phyloP scores from a whole-genome alignment of 2,329 filamentous ascomycete species.

The Beauveria rudraprayagi region DNA sequence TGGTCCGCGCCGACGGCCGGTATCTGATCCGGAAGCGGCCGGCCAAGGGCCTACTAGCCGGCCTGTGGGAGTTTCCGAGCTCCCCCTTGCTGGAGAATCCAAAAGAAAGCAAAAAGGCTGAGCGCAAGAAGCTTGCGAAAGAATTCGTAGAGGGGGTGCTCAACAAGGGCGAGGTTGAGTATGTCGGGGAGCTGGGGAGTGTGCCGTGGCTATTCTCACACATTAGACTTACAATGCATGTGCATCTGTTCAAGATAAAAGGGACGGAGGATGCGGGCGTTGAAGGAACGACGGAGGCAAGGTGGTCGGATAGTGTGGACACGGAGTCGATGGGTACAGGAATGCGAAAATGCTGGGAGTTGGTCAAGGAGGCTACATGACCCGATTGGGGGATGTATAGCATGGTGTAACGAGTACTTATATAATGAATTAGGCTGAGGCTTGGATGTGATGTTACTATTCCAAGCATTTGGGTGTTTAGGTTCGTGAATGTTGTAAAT shows the following conservation, averaged over 20 bases:
- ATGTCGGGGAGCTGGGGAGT: conserved; percentile 37
- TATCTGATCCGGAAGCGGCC: conserved; percentile 45
- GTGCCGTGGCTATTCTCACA: conserved; percentile 53
- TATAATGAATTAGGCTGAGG: not conserved
- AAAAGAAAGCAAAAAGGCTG: conserved; percentile 14
- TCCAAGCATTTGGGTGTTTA: not conserved
- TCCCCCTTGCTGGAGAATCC: conserved; percentile 23
- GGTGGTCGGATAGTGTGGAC: conserved; percentile 33
- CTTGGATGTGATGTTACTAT: not conserved
- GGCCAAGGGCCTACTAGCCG: conserved; percentile 45
- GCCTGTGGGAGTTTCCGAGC: conserved; percentile 50
- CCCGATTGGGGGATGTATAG: not conserved
- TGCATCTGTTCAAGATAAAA: conserved; percentile 39
- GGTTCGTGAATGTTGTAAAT: not conserved
- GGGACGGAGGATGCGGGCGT: conserved; percentile 5
- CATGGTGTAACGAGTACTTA: too few relatives aligned
- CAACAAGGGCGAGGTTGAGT: conserved; percentile 17
- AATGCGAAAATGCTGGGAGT: conserved; percentile 49
- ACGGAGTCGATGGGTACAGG: conserved; percentile 49
- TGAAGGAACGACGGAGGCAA: conserved; percentile 22
- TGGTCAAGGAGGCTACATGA: conserved; percentile 24
- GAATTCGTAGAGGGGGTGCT: conserved; percentile 25
- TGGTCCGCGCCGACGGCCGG: conserved; percentile 34
- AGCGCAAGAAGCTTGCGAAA: conserved; percentile 29
- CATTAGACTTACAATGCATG: conserved; percentile 48